phyloP scores from a whole-genome alignment of 257 asterid genomes.

The Solanum tarapatanum region DNA sequence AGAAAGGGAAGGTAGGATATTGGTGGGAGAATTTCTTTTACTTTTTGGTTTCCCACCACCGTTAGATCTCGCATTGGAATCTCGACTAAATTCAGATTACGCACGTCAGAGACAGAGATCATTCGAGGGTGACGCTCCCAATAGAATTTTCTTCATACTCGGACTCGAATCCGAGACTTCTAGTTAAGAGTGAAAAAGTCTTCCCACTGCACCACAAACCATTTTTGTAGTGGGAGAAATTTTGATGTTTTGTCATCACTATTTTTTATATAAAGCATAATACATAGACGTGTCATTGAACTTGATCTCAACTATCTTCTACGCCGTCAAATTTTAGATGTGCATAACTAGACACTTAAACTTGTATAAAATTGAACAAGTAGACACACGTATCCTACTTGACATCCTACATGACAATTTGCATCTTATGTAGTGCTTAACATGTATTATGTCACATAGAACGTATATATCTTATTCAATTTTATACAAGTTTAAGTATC shows the following conservation, averaged over 20 bases:
- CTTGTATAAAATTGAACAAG: too few relatives aligned
- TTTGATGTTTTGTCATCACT: neutral
- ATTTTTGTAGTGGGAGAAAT: neutral
- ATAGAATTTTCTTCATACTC: too few relatives aligned
- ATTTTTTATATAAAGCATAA: neutral
- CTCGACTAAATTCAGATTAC: rapidly evolving
- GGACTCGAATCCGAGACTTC: rapidly evolving
- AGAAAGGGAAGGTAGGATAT: neutral
- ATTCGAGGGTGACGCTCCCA: neutral
- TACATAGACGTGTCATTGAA: neutral
- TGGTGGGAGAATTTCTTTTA: neutral
- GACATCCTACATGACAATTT: too few relatives aligned
- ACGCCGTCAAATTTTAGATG: neutral
- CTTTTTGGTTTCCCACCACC: neutral
- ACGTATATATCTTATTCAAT: too few relatives aligned
- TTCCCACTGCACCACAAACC: neutral
- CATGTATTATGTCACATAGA: too few relatives aligned
- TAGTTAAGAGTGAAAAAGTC: neutral
- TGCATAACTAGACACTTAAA: neutral
- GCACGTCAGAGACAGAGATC: rapidly evolving
- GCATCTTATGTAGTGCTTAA: neutral
- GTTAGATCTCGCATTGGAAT: too few relatives aligned
- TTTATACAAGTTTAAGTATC: too few relatives aligned
- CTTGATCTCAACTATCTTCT: neutral
- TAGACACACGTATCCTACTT: neutral